phyloP scores from a whole-genome alignment of 139 green algal genomes.

The Chlamydomonas schloesseri region DNA sequence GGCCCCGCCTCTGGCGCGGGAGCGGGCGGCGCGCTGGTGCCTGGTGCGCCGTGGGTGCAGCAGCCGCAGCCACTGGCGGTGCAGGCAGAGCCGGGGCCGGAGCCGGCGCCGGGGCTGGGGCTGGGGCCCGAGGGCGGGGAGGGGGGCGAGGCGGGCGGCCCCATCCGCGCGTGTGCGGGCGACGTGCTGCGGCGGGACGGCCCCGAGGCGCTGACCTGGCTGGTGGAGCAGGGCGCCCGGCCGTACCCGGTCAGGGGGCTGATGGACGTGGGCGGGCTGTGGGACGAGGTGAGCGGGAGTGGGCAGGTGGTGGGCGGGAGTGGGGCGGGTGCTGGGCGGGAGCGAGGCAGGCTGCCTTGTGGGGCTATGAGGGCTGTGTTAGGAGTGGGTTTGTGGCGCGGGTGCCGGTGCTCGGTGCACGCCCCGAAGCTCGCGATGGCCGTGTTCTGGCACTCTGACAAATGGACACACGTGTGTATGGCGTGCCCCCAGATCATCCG shows the following conservation, averaged over 20 bases:
- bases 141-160: not conserved
- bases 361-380: too few species aligned
- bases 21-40: not conserved
- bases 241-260: conserved; percentile 89
- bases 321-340: too few species aligned
- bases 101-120: not conserved
- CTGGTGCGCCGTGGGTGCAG: not conserved
- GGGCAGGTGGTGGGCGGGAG: too few species aligned
- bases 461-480: not conserved
- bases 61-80: too few species aligned
- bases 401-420: not conserved
- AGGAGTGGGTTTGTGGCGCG: not conserved
- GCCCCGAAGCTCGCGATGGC: too few species aligned
- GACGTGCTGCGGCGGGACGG: conserved; percentile 87
- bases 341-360: too few species aligned
- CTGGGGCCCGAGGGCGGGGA: not conserved
- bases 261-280: conserved; percentile 43
- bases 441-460: not conserved
- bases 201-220: conserved; percentile 60
- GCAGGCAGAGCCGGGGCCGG: too few species aligned
- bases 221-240: conserved; percentile 69
- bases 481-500: not conserved
- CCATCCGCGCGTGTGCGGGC: conserved; percentile 84
- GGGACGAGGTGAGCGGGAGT: conserved; percentile 13
- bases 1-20: too few species aligned